These are phyloP conservation scores for Cairneyella variabilis DNA, from an alignment of 495 filamentous ascomycete genomes.

Conservation along the genomic window DNA sequence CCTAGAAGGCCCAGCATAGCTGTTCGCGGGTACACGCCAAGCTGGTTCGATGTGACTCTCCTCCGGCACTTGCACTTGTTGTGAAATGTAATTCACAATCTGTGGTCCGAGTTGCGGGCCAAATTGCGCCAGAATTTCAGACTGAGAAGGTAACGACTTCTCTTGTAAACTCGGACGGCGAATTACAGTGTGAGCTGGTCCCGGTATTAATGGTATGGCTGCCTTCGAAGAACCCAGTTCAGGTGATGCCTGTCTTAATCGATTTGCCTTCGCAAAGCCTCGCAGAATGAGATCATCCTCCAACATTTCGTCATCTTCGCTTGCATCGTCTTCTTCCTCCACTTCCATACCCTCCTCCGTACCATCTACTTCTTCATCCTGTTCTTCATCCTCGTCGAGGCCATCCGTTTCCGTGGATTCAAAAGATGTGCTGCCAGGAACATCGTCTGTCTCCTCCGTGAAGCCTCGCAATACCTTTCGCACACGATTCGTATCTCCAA, in stretches of 20 bases:
- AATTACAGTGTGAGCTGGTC: background rate
- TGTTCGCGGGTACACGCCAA: slow-evolving; percentile 17
- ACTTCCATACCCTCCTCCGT: slow-evolving; percentile 18
- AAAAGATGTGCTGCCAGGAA: background rate
- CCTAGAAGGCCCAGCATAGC: slow-evolving; percentile 5
- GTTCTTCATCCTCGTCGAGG: slow-evolving; percentile 11
- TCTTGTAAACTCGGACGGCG: background rate
- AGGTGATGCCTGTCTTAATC: slow-evolving; percentile 13
- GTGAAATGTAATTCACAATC: slow-evolving; percentile 19
- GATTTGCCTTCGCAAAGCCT: slow-evolving; percentile 22
- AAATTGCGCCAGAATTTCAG: slow-evolving; percentile 24
- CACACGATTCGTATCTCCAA: slow-evolving; percentile 25
- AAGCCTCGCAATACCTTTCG: background rate
- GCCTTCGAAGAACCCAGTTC: background rate
- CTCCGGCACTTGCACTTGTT: slow-evolving; percentile 10
- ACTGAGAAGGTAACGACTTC: slow-evolving; percentile 13
- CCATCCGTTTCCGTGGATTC: slow-evolving; percentile 13
- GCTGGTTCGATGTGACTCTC: slow-evolving; percentile 18
- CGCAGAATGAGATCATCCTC: slow-evolving; percentile 28
- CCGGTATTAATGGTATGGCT: background rate
- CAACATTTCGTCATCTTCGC: slow-evolving; percentile 26
- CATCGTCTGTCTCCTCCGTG: slow-evolving; percentile 11
- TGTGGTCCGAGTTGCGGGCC: slow-evolving; percentile 23
- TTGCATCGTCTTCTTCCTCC: slow-evolving; percentile 12
- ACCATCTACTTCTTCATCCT: slow-evolving; percentile 23